Percentiles rank a stretch among this genome's conserved stretches.
These are phyloP conservation scores for Elongisporangium anandrum DNA, from an alignment of 352 stramenopile genomes.

Conservation along the genomic window DNA sequence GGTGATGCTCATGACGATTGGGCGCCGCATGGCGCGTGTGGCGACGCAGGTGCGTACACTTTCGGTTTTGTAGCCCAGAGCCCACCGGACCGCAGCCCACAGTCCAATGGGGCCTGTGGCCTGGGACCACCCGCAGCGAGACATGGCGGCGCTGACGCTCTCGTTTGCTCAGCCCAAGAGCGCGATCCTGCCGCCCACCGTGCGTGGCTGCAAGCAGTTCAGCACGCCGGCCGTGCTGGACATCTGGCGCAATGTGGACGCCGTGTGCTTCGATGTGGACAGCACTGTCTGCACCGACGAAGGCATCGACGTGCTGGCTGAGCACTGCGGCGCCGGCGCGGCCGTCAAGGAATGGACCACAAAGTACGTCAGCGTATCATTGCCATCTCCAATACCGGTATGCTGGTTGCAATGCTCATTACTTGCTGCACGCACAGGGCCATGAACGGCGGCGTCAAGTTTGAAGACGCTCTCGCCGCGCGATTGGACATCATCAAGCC, in stretches of 20 bases:
- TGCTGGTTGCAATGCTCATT: conserved; percentile 3
- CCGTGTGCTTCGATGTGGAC: conserved; percentile 94
- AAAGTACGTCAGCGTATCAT: conserved; percentile 47
- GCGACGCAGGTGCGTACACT: background rate
- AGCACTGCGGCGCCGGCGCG: conserved; percentile 91
- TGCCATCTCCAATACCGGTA: too few species aligned
- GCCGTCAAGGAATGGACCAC: conserved; percentile 94
- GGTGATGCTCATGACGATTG: background rate
- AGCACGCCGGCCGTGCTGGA: conserved; percentile 21
- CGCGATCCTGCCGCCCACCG: conserved; percentile 10
- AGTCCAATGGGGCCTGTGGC: background rate
- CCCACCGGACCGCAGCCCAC: background rate
- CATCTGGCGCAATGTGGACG: conserved; percentile 63
- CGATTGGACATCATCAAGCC: conserved; percentile 96
- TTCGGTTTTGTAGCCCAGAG: background rate
- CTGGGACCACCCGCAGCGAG: conserved; percentile 7
- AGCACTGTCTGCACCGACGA: conserved; percentile 97
- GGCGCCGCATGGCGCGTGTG: background rate
- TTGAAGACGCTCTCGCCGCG: conserved; percentile 96
- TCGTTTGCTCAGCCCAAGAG: conserved; percentile 11
- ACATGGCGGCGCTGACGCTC: conserved; percentile 5
- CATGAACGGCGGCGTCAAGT: conserved; percentile 98
- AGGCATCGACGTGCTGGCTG: conserved; percentile 98
- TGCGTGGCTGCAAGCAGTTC: conserved; percentile 8
- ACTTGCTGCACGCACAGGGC: conserved; percentile 51